phyloP scores from a whole-genome alignment of 306 rosid species.

The Citrullus colocynthis region DNA sequence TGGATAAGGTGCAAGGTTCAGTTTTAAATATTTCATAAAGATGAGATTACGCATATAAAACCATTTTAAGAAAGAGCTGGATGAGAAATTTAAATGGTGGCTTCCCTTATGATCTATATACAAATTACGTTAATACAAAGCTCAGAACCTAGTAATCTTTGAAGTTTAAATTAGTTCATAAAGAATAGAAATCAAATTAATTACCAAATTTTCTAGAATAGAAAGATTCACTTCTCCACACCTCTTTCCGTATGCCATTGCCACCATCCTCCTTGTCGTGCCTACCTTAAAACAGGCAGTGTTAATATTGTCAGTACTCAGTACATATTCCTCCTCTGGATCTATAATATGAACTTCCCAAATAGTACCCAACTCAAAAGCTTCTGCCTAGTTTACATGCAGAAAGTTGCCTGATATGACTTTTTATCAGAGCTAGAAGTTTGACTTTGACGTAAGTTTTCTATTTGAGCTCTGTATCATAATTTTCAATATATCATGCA shows the following conservation, averaged over 20 bases:
- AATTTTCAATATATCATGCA: not conserved
- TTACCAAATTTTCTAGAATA: constrained; percentile 77
- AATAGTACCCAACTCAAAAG: not conserved
- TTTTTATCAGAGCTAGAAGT: not conserved
- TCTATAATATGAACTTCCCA: not conserved
- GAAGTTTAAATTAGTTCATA: not conserved
- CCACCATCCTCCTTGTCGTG: constrained; percentile 66
- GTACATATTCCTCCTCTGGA: constrained; percentile 16
- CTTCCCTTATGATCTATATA: not conserved
- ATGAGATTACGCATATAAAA: not conserved
- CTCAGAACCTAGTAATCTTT: not conserved
- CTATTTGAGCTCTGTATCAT: not conserved
- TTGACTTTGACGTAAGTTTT: not conserved
- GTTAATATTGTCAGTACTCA: constrained; percentile 12
- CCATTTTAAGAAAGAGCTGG: not conserved
- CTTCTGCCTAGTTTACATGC: not conserved
- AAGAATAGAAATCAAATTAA: not conserved
- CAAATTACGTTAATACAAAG: not conserved
- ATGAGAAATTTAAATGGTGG: not conserved
- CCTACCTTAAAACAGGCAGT: constrained; percentile 61
- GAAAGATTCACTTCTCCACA: constrained; percentile 78
- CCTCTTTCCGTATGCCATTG: constrained; percentile 66
- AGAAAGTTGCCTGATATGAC: not conserved
- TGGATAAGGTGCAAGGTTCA: not conserved
- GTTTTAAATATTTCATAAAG: not conserved